Evolutionary conservation across 129 eudicot species (phyloP).

Genomic region (Flaveria sonorensis): DNA sequence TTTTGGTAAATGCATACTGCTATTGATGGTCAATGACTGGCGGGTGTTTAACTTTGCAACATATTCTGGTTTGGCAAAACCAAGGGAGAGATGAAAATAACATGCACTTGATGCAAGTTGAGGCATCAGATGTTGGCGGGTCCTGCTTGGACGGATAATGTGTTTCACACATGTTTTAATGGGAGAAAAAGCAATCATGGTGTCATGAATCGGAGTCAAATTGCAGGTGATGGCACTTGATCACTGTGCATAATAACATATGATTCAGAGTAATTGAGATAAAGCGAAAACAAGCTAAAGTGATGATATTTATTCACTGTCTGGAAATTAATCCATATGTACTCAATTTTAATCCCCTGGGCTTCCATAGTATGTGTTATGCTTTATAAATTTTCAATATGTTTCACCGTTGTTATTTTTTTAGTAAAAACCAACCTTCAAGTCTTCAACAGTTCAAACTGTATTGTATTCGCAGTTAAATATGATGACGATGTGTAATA

Average conservation of each 20-base stretch:
- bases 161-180: constrained; percentile 39
- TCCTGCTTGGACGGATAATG: constrained; percentile 30
- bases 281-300: constrained; percentile 12
- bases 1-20: constrained; percentile 41
- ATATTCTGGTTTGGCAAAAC: constrained; percentile 37
- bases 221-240: constrained; percentile 5
- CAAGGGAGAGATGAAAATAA: constrained; percentile 37
- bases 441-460: no score
- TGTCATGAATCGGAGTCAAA: constrained; percentile 33
- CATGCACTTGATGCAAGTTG: constrained; percentile 39
- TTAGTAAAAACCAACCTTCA: neutral
- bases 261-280: neutral
- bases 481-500: neutral
- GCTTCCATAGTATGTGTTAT: neutral
- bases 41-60: constrained; percentile 32
- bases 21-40: constrained; percentile 41
- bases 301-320: constrained; percentile 10
- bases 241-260: constrained; percentile 20
- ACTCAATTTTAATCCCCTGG: neutral
- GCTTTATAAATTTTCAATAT: no score
- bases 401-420: no score
- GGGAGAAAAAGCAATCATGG: constrained; percentile 49
- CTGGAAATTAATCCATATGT: neutral
- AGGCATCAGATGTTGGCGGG: constrained; percentile 38
- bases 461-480: neutral